Evolutionary conservation across 768 basidiomycete genomes (phyloP), one percentile per base, ranked within the genome.

Genomic region (Russula dissimulans): DNA sequence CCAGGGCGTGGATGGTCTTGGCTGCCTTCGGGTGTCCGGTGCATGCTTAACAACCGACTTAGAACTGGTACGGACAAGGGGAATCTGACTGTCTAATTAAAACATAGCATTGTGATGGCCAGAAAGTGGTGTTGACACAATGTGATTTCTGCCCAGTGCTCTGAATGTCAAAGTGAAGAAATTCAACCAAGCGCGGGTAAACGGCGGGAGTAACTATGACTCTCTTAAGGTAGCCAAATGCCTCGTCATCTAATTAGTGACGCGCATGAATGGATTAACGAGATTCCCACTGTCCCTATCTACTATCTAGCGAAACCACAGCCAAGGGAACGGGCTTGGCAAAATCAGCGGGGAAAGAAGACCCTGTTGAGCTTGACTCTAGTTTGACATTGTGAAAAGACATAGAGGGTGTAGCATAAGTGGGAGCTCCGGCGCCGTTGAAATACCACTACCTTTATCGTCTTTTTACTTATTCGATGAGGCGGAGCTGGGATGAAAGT

Each of bases 341-440:
- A 42, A 41, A 60, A 57, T 77, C 75, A 79, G 79, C 78, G 78
- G 83, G 83, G 81, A 84, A 85, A 84, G 83, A 84, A 84, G 84
- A 85, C 82, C 83, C 83, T 85, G 84, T 84, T 84, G 83, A 84
- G 84, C 83, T 84, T 85, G 84, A 85, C 84, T 85, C 84, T 85
- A 85, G 84, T 85, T 82, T 86, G 84, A 82, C 84, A 85, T 82
- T 84, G 84, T 85, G 81, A 84, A 83, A 81, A 84, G 84, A 84
- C 83, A 26, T 26, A 26, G 22, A 26, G 22, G 22, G 22, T 26
- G 22, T 26, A 26, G 22, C 22, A 26, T 26, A 26, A 26, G 22
- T 26, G 22, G 22, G 22, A 26, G 22, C 22, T 26, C 22, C 22
- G 22, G 22, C 22, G 22, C 22, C 22, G 22, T 78, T 85, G 84